Base-by-base conservation (phyloP, 371 early-diverging fungal species). In the Mucor irregularis region DNA sequence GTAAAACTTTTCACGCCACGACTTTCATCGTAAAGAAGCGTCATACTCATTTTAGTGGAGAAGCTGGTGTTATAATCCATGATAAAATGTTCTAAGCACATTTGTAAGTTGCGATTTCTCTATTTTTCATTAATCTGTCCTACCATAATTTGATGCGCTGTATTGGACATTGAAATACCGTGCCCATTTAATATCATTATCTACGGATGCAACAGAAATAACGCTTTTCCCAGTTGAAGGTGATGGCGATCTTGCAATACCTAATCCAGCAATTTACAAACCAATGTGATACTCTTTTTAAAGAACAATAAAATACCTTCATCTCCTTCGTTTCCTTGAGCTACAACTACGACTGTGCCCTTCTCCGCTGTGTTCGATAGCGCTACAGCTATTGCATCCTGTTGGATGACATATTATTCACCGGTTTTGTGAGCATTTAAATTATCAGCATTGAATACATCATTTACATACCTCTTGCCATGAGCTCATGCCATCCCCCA, bases 191-290 rank as follows among this genome's bases (percentile, higher is more conserved):
- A 45, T 7, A 3, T 13, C 17, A 28, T 54, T 54, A 40, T 84
- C 85, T 28, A 82, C 59, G 4, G 84, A 80, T 13, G 73, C 85
- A n/a, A 86, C 83, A 22, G 68, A 66, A 33, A 83, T 66, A 1
- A 76, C 75, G 2, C 62, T 64, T 13, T 34, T 45, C 1, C 78
- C 71, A 16, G 77, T 71, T 14, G 71, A 76, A 2, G 87, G 87
- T 0, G 77, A 48, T 19, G 54, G 54, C 11, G 54, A 45, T 37
- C 45, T 31, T 26, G 46, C 44, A 28, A 54, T 45, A 11, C 54
- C 54, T 54, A 28, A 16, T n/a, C 5, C 6, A 24, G 10, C 5
- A 34, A 25, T 28, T 39, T 26, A 34, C 14, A 26, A 9, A 33
- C 22, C 22, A 45, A 16, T 29, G 7, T 29, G 5, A 28, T 1